Conservation (phyloP, 441 rosid species). For the Syzygium malaccense region DNA sequence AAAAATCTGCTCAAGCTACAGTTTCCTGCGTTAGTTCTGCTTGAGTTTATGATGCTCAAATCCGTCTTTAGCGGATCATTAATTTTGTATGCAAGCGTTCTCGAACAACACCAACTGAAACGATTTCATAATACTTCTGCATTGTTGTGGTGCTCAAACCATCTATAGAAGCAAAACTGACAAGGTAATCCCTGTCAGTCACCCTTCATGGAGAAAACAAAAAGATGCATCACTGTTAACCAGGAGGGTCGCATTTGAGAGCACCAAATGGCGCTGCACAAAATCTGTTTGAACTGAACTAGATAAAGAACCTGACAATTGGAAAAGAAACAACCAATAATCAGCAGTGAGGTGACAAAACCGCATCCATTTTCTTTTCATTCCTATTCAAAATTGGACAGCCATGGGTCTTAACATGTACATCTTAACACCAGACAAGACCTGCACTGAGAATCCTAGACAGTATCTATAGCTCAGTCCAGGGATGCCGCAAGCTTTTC, state of each 20-base stretch:
- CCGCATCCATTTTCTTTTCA: background rate
- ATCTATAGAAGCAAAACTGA: background rate
- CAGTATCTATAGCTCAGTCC: constrained; percentile 19
- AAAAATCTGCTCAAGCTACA: background rate
- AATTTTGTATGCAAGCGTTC: background rate
- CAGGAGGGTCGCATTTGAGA: background rate
- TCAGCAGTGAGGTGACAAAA: background rate
- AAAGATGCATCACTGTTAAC: background rate
- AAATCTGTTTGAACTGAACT: background rate
- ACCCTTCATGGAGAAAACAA: background rate
- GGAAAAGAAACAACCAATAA: background rate
- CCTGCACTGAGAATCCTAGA: background rate
- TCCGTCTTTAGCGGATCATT: background rate
- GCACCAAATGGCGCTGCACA: background rate
- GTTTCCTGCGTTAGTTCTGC: background rate
- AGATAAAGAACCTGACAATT: background rate
- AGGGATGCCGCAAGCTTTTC: constrained; percentile 49
- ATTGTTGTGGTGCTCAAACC: background rate
- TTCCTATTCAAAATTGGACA: background rate
- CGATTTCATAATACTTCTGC: background rate
- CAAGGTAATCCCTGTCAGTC: background rate
- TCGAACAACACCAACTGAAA: background rate
- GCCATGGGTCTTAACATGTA: background rate
- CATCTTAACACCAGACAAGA: background rate
- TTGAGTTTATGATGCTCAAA: background rate